These are phyloP conservation scores for Ogataea ramenticola DNA, from an alignment of 805 yeast species.

Conservation along the genomic window DNA sequence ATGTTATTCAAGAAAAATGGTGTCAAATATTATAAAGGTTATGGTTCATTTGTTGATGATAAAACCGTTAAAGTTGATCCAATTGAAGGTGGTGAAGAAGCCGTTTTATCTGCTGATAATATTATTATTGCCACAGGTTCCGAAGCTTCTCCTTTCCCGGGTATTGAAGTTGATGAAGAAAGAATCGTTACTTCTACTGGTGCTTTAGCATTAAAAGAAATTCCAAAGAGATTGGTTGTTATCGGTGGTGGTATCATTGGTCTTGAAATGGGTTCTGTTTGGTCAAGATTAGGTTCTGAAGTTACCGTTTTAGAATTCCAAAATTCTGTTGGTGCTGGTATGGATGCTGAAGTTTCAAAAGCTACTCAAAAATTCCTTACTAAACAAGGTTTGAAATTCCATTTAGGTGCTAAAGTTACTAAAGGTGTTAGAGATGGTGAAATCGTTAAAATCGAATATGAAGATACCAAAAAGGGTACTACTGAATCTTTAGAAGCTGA, in stretches of 20 bases:
- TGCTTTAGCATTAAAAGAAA: constrained; percentile 71
- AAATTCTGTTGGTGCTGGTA: constrained; percentile 91
- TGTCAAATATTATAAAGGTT: constrained; percentile 90
- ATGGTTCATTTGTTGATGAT: constrained; percentile 81
- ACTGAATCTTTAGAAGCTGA: constrained; percentile 79
- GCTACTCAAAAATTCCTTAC: constrained; percentile 80
- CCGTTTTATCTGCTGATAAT: constrained; percentile 71
- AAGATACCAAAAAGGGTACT: constrained; percentile 81
- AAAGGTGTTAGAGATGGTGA: constrained; percentile 88
- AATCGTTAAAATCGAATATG: constrained; percentile 76
- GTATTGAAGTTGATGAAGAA: constrained; percentile 92
- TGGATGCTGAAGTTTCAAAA: constrained; percentile 95
- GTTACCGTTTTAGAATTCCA: constrained; percentile 93
- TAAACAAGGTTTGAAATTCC: constrained; percentile 94
- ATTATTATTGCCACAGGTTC: constrained; percentile 97
- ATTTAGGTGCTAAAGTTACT: constrained; percentile 84
- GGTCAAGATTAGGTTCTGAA: constrained; percentile 90
- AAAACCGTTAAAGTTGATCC: constrained; percentile 74
- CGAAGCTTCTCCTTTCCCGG: constrained; percentile 98
- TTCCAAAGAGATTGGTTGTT: constrained; percentile 86
- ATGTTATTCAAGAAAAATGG: constrained; percentile 92
- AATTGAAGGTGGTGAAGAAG: constrained; percentile 74
- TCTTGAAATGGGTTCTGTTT: constrained; percentile 98
- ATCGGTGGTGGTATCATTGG: constrained; percentile 99
- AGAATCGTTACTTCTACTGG: constrained; percentile 97